Evolutionary conservation across 176 grass and related monocot species (phyloP), one percentile per base, ranked within the genome.

Genomic region (Avena insularis): DNA sequence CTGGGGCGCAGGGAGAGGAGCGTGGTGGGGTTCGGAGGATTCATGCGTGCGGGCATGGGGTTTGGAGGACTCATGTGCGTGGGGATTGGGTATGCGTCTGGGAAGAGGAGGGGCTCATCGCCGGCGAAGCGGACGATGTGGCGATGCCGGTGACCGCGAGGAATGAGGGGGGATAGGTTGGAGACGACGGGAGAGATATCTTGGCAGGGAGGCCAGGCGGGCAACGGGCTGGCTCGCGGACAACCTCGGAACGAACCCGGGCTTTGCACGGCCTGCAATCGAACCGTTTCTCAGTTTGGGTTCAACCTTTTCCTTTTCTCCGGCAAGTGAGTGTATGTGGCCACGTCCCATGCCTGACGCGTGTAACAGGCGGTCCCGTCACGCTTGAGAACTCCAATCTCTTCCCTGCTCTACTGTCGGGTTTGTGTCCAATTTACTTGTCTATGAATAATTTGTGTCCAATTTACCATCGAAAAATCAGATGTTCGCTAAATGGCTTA

Each of bases 1-100:
- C 36, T 90, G 43, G 88, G 83, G 65, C 27, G 53, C 29, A 68
- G 66, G 76, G 77, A 87, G 68, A 86, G 82, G 58, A 91, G 78
- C 17, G 71, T 72, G 15, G 53, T 23, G 7, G 88, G 71, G 47
- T 89, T 92, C 23, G 77, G 9, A 0, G 85, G 87, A 82, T 51
- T 92, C 96, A 98, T 98, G 59, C 53, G 60, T 38, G 78, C 35
- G 36, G 12, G 8, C 50, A 3, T 50, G 56, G 85, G 55, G 56
- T 87, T 84, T 3, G 77, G 6, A 0, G 85, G 85, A 62, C 35
- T 92, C 96, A 98, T 98, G 47, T n/a, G 29, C 35, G 67, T 6
- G 75, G 9, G 4, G 64, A 7, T 35, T 56, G 85, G 61, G 21
- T 85, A 40, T 54, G 36, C n/a, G 64, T 33, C 56, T 48, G 53